Evolutionary conservation across 306 rosid genomes (phyloP), one percentile per base, ranked within the genome.

Genomic region (Cicer bijugum): DNA sequence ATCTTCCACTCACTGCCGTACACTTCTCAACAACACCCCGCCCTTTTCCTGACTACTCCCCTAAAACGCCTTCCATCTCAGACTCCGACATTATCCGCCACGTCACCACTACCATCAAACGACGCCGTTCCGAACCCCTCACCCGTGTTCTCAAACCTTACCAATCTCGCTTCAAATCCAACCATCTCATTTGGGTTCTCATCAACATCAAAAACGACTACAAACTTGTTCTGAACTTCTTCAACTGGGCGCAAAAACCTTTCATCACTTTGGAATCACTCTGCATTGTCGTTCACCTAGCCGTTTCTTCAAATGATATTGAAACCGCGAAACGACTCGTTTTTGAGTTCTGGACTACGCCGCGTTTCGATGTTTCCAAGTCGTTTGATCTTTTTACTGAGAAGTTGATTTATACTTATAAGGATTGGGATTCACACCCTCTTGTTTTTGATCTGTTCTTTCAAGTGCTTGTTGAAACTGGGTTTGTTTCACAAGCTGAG

Each of bases 11-110:
- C 33, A 46, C 60, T n/a, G n/a, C 45, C 69, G 67, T 47, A 20
- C 69, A 38, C 47, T 42, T 68, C 52, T 79, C 88, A 68, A 72
- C 84, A 47, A 77, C 59, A 78, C 59, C 79, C 38, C 86, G 97
- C 72, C 92, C 94, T 15, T 92, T 92, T 69, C 98, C 98, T 47
- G 92, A 90, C 72, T 92, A 88, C 83, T 88, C 98, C 17, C 96
- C 91, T 0, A 86, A 85, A 57, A 92, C 81, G 52, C 88, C 91
- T 39, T 72, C 88, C 59, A 78, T 88, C 51, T 75, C 69, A 38
- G 96, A 92, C 79, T 55, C 88, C 16, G 89, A 92, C 64, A 75
- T 92, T 42, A 84, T 90, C 61, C 85, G 84, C 80, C 85, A 80
- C 38, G 80, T 92, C 57, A 81, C 89, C 51, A 77, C 88, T 12